Conservation (phyloP, 768 basidiomycete species). For the Lepiota brunneoincarnata region DNA sequence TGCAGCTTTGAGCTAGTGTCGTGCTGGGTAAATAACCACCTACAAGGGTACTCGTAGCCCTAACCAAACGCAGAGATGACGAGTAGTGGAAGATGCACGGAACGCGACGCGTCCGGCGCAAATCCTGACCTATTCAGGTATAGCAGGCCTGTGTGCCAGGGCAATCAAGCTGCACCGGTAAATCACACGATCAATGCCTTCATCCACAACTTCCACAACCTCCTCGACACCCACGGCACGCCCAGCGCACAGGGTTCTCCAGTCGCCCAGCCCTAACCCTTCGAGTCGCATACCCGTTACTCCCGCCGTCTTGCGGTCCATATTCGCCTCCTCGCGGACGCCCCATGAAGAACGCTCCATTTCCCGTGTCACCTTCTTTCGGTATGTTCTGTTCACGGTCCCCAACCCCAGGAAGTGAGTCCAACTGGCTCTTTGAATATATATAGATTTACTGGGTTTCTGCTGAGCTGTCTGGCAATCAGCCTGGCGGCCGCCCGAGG, state of each 20-base stretch:
- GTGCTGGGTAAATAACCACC: no score
- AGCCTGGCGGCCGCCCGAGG: slow-evolving; percentile 72
- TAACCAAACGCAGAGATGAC: no score
- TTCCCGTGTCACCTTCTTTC: slow-evolving; percentile 83
- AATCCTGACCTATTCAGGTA: slow-evolving; percentile 6
- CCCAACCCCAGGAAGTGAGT: not conserved
- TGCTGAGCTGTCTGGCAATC: slow-evolving; percentile 80
- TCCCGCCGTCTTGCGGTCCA: slow-evolving; percentile 76
- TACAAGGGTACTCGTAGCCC: no score
- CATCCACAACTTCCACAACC: slow-evolving; percentile 40
- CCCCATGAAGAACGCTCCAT: slow-evolving; percentile 80
- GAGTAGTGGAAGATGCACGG: no score
- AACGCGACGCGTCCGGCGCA: no score
- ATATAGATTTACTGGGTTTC: slow-evolving; percentile 73
- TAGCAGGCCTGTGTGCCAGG: not conserved
- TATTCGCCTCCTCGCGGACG: slow-evolving; percentile 83
- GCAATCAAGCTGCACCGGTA: not conserved
- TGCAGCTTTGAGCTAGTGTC: no score
- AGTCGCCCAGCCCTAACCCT: slow-evolving; percentile 29
- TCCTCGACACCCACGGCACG: slow-evolving; percentile 45
- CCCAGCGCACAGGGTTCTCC: slow-evolving; percentile 32
- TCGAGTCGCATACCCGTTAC: slow-evolving; percentile 77
- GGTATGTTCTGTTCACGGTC: slow-evolving; percentile 38
- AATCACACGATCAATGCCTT: slow-evolving; percentile 37
- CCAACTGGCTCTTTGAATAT: not conserved